A percentile compares a stretch with the other conserved stretches of the same genome.
phyloP scores from a whole-genome alignment of 1,139 yeast species.

The Lodderomyces beijingensis region DNA sequence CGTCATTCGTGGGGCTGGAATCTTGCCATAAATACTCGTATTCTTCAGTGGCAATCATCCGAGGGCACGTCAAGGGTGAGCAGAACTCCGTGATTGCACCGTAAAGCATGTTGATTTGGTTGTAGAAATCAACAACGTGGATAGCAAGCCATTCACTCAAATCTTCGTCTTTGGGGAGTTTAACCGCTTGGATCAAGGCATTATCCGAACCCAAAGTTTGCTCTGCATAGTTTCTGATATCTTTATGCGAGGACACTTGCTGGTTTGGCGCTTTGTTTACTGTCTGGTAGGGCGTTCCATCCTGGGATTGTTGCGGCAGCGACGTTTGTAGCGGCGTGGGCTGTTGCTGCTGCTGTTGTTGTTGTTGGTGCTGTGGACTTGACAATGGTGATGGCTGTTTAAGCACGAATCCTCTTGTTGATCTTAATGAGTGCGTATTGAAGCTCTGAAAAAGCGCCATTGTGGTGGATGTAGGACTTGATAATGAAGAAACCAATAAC shows the following conservation, averaged over 20 bases:
- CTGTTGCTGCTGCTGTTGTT: too few relatives aligned
- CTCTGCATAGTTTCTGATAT: conserved; percentile 81
- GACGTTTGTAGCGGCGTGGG: conserved; percentile 17
- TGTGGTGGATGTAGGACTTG: too few relatives aligned
- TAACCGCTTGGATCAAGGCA: conserved; percentile 86
- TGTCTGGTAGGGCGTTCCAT: not conserved
- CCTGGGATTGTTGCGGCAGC: conserved; percentile 19
- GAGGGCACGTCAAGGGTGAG: conserved; percentile 86
- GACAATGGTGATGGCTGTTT: conserved; percentile 41
- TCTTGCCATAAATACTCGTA: conserved; percentile 97
- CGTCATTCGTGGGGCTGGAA: conserved; percentile 26
- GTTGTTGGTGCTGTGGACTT: conserved; percentile 40
- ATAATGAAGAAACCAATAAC: too few relatives aligned
- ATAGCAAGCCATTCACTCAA: conserved; percentile 94
- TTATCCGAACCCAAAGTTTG: conserved; percentile 93
- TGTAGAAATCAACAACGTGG: conserved; percentile 85
- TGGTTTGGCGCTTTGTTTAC: conserved; percentile 16
- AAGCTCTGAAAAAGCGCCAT: conserved; percentile 57
- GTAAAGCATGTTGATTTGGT: conserved; percentile 93
- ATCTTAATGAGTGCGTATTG: conserved; percentile 51
- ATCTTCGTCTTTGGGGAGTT: conserved; percentile 90
- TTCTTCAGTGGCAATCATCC: conserved; percentile 96
- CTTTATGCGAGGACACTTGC: conserved; percentile 58
- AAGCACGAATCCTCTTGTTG: conserved; percentile 52
- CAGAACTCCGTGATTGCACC: conserved; percentile 96